Evolutionary conservation across 495 filamentous ascomycete species (phyloP).

Genomic region (Chaetomium fimeti): DNA sequence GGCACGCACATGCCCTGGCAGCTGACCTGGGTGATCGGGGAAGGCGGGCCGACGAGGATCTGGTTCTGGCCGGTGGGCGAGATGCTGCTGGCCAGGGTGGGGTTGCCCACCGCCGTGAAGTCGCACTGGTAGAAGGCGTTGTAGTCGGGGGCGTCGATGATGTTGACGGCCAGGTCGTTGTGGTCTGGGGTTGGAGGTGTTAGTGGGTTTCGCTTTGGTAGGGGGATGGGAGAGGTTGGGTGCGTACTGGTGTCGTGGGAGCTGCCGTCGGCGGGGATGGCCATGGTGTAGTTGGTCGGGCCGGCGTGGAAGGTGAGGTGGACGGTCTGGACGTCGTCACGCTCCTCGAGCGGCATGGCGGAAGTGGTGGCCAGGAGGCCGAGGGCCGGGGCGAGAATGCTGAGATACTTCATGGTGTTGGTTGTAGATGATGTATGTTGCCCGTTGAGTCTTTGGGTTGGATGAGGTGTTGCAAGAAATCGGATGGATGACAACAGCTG

Average conservation of each 20-base stretch:
- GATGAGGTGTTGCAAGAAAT: background rate
- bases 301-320: slow-evolving; percentile 35
- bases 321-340: slow-evolving; percentile 31
- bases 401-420: slow-evolving; percentile 24
- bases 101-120: slow-evolving; percentile 28
- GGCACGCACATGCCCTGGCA: slow-evolving; percentile 33
- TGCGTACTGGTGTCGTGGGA: slow-evolving; percentile 28
- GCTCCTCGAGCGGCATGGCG: slow-evolving; percentile 26
- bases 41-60: slow-evolving; percentile 34
- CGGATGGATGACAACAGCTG: background rate
- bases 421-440: no score
- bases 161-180: slow-evolving; percentile 31
- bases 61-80: slow-evolving; percentile 23
- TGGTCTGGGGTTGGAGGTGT: slow-evolving; percentile 5
- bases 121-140: slow-evolving; percentile 30
- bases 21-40: slow-evolving; percentile 31
- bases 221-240: background rate
- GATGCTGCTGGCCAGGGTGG: slow-evolving; percentile 29
- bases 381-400: slow-evolving; percentile 17
- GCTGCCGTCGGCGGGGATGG: slow-evolving; percentile 34
- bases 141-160: slow-evolving; percentile 36
- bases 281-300: slow-evolving; percentile 29
- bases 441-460: background rate
- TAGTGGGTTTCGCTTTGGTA: background rate
- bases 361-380: slow-evolving; percentile 20